Evolutionary conservation across 2,329 filamentous ascomycete genomes (phyloP), one percentile per base, ranked within the genome.

Genomic region (Nemania sp.): DNA sequence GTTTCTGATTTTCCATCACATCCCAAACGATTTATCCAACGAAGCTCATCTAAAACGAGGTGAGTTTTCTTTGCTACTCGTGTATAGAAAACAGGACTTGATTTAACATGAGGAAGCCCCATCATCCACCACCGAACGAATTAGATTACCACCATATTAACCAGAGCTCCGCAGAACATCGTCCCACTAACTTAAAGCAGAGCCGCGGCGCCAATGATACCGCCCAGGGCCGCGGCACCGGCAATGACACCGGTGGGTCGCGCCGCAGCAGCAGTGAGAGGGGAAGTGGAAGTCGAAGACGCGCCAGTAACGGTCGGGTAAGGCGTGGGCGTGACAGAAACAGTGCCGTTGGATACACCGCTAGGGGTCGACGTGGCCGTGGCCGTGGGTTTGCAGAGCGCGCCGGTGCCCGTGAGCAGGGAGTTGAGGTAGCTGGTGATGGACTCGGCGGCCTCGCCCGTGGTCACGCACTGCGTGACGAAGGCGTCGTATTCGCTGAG

Each of bases 221-320:
- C 52, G 12, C 22, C 52, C 5, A 51, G 2, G 14, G 41, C 52
- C 8, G 42, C 47, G 2, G 28, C 52, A 7, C 52, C 47, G 5
- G 28, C 12, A 22, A 52, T 15, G 8, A 22, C 37, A 28, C 53
- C 49, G 2, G 48, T 48, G 8, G 48, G 53, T 5, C 53, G 22
- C 12, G 31, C 42, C 19, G 53, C 53, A 15, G 37, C 53, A 9
- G 37, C 53, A n/a, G 33, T 48, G 30, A 39, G 42, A 20, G 46
- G 19, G 11, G 24, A 2, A 12, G 5, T 34, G 45, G 12, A 36
- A 19, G 46, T 52, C 17, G 9, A 15, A 33, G 39, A 40, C 15
- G 40, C 40, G 36, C 31, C 24, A 12, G 49, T 52, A 17, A 26
- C n/a, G 4, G 49, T 52, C 2, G 42, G 34, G 7, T 41, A 46